Evolutionary conservation across 306 rosid genomes (phyloP).

Genomic region (Nissolia schottii): DNA sequence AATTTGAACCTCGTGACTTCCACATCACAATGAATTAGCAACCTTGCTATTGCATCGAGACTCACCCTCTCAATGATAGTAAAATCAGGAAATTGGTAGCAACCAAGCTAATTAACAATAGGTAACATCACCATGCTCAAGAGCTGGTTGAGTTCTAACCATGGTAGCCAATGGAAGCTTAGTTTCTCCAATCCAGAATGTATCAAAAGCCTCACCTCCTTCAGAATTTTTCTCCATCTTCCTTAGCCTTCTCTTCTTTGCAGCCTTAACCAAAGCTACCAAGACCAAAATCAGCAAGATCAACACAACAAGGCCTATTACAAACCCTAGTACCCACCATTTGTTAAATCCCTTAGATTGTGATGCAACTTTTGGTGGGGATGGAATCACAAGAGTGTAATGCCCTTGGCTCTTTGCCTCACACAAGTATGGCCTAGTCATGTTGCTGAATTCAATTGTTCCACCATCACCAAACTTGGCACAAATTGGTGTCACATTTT

Average conservation of each 20-base stretch:
- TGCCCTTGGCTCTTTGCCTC: slow-evolving; percentile 41
- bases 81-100: background rate
- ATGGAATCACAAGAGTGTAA: slow-evolving; percentile 60
- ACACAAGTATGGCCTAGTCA: slow-evolving; percentile 46
- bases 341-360: background rate
- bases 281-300: slow-evolving; percentile 31
- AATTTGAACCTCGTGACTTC: no score
- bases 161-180: slow-evolving; percentile 75
- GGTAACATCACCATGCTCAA: slow-evolving; percentile 47
- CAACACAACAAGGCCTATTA: slow-evolving; percentile 47
- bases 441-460: slow-evolving; percentile 37
- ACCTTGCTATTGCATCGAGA: no score
- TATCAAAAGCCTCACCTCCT: slow-evolving; percentile 50
- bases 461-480: slow-evolving; percentile 49
- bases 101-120: background rate
- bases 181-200: slow-evolving; percentile 74
- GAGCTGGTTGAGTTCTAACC: slow-evolving; percentile 72
- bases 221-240: slow-evolving; percentile 66
- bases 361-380: background rate
- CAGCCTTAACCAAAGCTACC: slow-evolving; percentile 20
- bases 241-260: slow-evolving; percentile 35
- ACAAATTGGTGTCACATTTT: slow-evolving; percentile 48
- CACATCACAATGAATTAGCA: no score
- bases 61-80: no score
- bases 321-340: slow-evolving; percentile 52